phyloP scores from a whole-genome alignment of 495 filamentous ascomycete genomes.

The Podospora comata region DNA sequence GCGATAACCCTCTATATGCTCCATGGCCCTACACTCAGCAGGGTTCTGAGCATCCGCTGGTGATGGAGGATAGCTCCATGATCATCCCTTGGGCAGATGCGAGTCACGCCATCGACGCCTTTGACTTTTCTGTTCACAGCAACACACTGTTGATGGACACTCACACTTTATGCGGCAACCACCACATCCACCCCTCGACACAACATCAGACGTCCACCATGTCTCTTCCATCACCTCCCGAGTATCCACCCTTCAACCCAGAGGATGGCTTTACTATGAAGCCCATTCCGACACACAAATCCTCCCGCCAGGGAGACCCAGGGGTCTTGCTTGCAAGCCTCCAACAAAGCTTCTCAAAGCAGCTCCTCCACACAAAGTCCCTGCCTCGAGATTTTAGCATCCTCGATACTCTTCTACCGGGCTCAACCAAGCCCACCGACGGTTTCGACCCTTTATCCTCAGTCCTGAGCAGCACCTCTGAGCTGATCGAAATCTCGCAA shows the following conservation, averaged over 20 bases:
- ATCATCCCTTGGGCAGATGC: not conserved
- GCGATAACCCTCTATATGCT: not conserved
- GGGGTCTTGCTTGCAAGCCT: not conserved
- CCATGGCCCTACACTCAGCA: conserved; percentile 1
- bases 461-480: conserved; percentile 7
- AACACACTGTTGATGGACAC: not conserved
- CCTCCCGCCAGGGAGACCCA: not conserved
- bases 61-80: not conserved
- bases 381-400: conserved; percentile 1
- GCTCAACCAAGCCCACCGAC: not conserved
- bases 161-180: not conserved
- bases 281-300: not conserved
- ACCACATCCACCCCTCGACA: not conserved
- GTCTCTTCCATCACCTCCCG: not conserved
- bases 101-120: not conserved
- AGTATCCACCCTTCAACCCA: not conserved
- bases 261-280: not conserved
- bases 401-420: not conserved
- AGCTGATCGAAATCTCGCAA: conserved; percentile 4
- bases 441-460: not conserved
- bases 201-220: not conserved
- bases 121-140: not conserved
- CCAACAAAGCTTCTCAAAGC: conserved; percentile 7
- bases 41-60: not conserved
- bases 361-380: not conserved